Base-by-base conservation (phyloP, 768 basidiomycete species). In the Phanerodontia chrysosporium region DNA sequence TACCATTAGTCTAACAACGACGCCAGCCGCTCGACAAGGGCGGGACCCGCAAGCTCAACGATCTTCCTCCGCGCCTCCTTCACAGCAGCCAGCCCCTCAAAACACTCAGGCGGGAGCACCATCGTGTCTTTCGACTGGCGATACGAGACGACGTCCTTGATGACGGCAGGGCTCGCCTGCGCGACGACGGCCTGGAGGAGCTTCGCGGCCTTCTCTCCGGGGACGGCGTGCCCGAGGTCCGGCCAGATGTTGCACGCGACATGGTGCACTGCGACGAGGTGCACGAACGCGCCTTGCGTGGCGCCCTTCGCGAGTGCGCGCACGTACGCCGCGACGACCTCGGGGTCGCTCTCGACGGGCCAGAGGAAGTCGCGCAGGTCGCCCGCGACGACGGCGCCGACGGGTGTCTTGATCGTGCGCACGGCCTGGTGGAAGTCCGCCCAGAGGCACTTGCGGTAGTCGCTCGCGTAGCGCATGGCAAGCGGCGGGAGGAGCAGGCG, bases 361-460 rank as follows among this genome's bases (percentile, higher is more conserved):
- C 84, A 89, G 29, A 94, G 67, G 65, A 83, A 92, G 61, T 86
- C 84, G 42, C 75, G 74, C 8, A 87, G 60, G 58, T 83, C 80
- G 14, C 72, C 73, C 27, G 77, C 76, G 27, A 89, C 63, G n/a
- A 87, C 78, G n/a, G n/a, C 2, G 81, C 77, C 80, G 16, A 81
- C 66, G 7, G 78, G 78, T 76, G n/a, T n/a, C 21, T 80, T 80
- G 28, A 93, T 76, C 24, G 79, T 87, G 64, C 79, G 81, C 55
- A 92, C 68, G 42, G 85, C 69, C 65, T 90, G 87, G 2, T 78
- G 77, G 63, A 84, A 89, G 64, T 96, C 95, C 57, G 78, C 84
- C 89, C 92, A 97, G 3, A 98, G 69, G 57, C 86, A 82, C 62
- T 84, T 86, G 52, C 95, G 85, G 67, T 92, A 97, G 74, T 98